Evolutionary conservation across 2,329 filamentous ascomycete genomes (phyloP).

Genomic region (Ceratocystis eucalypticola): DNA sequence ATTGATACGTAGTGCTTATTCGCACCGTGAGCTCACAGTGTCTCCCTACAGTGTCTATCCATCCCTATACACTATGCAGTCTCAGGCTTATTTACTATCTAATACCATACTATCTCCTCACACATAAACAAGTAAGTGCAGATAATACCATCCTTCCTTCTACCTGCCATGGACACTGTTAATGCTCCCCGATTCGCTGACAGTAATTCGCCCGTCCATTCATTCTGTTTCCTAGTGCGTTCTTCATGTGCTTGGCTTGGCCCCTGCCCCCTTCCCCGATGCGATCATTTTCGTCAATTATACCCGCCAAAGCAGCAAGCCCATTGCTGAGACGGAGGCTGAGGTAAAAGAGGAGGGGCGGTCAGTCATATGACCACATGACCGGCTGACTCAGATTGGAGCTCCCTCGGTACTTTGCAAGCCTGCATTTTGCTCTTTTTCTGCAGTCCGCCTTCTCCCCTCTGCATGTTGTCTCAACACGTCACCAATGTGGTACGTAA

Average conservation of each 20-base stretch:
- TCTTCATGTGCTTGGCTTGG: neutral
- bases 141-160: too few species aligned
- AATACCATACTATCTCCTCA: too few species aligned
- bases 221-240: too few species aligned
- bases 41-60: neutral
- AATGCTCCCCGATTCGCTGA: too few species aligned
- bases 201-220: too few species aligned
- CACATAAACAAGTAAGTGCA: too few species aligned
- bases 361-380: neutral
- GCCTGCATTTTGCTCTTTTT: neutral
- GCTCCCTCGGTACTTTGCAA: neutral
- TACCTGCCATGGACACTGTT: too few species aligned
- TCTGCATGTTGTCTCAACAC: slow-evolving; percentile 1
- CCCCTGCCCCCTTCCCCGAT: neutral
- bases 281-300: too few species aligned
- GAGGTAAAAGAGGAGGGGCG: neutral
- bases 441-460: neutral
- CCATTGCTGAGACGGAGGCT: too few species aligned
- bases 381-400: neutral
- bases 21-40: neutral
- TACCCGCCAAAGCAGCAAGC: too few species aligned
- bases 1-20: neutral
- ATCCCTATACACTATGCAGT: too few species aligned
- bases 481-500: neutral
- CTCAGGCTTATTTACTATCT: too few species aligned